Evolutionary conservation across 805 yeast species (phyloP).

Genomic region (Ogataea nitratoaversa): DNA sequence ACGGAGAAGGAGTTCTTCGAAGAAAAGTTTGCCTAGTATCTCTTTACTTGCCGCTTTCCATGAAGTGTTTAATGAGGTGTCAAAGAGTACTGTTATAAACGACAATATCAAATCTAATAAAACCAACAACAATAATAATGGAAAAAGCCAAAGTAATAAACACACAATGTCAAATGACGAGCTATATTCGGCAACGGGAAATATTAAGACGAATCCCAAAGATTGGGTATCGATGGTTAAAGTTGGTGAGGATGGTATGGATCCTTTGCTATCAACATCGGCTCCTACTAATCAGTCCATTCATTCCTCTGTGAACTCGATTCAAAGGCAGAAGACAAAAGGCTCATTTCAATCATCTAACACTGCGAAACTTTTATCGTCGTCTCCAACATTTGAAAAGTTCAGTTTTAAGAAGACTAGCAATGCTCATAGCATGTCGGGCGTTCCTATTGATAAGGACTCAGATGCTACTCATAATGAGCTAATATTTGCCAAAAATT

Average conservation of each 20-base stretch:
- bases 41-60: constrained; percentile 33
- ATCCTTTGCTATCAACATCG: constrained; percentile 8
- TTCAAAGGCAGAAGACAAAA: constrained; percentile 17
- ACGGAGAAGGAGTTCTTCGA: constrained; percentile 5
- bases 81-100: constrained; percentile 4
- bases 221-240: constrained; percentile 23
- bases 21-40: constrained; percentile 12
- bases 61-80: constrained; percentile 31
- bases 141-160: not conserved
- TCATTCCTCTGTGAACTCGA: constrained; percentile 16
- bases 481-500: constrained; percentile 67
- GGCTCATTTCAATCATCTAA: constrained; percentile 19
- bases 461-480: constrained; percentile 40
- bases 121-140: not conserved
- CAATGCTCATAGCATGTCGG: too few relatives aligned
- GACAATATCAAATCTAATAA: not conserved
- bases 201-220: constrained; percentile 13
- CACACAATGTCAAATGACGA: constrained; percentile 4
- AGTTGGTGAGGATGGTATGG: constrained; percentile 13
- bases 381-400: constrained; percentile 21
- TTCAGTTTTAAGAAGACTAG: not conserved
- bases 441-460: not conserved
- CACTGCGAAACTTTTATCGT: constrained; percentile 18
- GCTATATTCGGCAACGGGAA: not conserved
- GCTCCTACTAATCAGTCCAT: constrained; percentile 16